Evolutionary conservation across 345 rosid species (phyloP).

Genomic region (Cardamine resedifolia): DNA sequence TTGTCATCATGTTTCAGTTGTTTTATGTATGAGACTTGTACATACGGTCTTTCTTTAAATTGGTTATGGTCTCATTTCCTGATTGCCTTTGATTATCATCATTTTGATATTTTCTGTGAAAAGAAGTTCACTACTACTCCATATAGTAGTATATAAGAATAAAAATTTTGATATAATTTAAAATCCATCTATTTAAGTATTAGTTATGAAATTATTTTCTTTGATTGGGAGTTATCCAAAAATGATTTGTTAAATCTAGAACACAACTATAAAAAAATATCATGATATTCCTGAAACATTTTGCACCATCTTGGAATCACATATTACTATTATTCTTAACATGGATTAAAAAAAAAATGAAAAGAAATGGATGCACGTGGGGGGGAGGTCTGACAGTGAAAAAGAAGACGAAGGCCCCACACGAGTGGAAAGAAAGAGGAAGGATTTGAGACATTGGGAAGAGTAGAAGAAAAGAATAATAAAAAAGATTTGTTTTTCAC

Average conservation of each 20-base stretch:
- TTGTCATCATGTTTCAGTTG: background rate
- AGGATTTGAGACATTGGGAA: constrained; percentile 45
- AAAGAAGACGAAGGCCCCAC: constrained; percentile 37
- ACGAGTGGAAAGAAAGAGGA: constrained; percentile 40
- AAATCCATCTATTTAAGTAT: no score
- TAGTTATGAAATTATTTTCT: no score
- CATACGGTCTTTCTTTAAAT: background rate
- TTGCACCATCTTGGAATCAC: background rate
- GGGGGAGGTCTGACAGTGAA: constrained; percentile 47
- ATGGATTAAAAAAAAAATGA: no score
- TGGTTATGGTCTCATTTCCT: background rate
- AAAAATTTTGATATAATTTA: no score
- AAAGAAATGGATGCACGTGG: constrained; percentile 33
- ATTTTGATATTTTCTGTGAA: background rate
- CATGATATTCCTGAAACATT: background rate
- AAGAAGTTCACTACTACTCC: no score
- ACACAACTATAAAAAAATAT: background rate
- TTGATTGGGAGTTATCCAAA: no score
- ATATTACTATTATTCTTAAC: no score
- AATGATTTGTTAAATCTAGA: background rate
- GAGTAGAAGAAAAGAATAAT: background rate
- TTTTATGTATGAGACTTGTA: background rate
- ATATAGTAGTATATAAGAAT: no score
- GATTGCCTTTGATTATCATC: background rate
- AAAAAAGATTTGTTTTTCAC: background rate